Base-by-base conservation (phyloP, 139 green algal genomes). In the Diplosphaera chodatii region DNA sequence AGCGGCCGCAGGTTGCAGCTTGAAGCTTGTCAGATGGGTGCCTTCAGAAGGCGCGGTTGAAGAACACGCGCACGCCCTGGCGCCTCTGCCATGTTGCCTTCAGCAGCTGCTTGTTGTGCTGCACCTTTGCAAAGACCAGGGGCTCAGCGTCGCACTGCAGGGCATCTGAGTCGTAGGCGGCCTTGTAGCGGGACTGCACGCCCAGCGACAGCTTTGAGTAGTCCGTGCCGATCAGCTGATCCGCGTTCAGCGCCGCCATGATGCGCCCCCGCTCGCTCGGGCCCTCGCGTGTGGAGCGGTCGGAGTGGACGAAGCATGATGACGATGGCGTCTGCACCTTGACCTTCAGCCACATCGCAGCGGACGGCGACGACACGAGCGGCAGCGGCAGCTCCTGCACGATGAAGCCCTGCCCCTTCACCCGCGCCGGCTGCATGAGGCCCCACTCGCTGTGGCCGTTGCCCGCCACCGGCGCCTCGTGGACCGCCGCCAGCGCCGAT, bases 41-140 rank as follows among this genome's bases (percentile, higher is more conserved):
- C n/a, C n/a, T n/a, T 59, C 48, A 59, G 48, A 59, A 59, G 48
- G 48, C 48, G 48, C 48, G 48, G 48, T 59, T 59, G 48, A 59
- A 59, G 48, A 59, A 59, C 13, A 59, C 48, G 8, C 48, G 48
- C 13, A 59, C 48, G 48, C 48, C 48, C 48, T 59, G 48, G 13
- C 48, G 48, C 48, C 48, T 10, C 48, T 59, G 48, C 48, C 48
- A 59, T 25, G 48, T 59, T 59, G 48, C 48, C 48, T 59, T 59
- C 13, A 59, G 48, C 48, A 59, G 48, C 48, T 59, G 48, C 48
- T 59, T 59, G 48, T 59, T 59, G 48, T 59, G 48, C 48, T 59
- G 48, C 48, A 59, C 10, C 48, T 59, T 59, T 3, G 48, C 48
- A 59, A 59, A 59, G 13, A 59, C 48, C 48, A 59, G 48, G 10